Base-by-base conservation (phyloP, 768 basidiomycete species). In the Suillus placidus region DNA sequence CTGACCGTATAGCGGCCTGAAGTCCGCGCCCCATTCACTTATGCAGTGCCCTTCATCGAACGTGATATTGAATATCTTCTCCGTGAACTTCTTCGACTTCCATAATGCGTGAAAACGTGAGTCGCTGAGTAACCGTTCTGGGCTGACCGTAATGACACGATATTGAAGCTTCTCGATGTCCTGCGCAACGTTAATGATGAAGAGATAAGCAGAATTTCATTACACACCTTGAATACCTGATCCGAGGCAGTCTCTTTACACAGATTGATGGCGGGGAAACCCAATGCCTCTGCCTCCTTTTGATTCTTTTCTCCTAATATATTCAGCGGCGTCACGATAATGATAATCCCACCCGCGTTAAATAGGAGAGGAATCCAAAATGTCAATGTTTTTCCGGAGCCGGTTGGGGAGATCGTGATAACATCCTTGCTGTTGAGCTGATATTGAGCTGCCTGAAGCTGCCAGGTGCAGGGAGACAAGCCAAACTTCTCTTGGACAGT, bases 11-110 rank as follows among this genome's bases (percentile, higher is more conserved):
- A 62, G 51, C 7, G 68, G 64, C 0, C 80, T 75, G 68, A 81
- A 81, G 32, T 78, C 73, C 0, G 72, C 75, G 2, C 77, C 77
- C 78, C 79, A 80, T 51, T 77, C 71, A 2, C 71, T 56, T 32
- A 76, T 79, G 55, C 78, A 80, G 60, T 82, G 82, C 0, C 78
- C 79, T 61, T 83, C 79, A 60, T 81, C 80, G n/a, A 81, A 73
- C 13, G 74, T 71, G 13, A 80, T 64, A 65, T 71, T 70, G 13
- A 80, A 65, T 5, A 77, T 58, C 5, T 62, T 57, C 14, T 64
- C 51, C 0, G 66, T 68, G 61, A 79, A 79, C 43, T 45, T 45
- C 43, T 45, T 23, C 20, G 68, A 67, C 47, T 74, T 70, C 70
- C 66, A 73, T 3, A 77, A 63, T 5, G 45, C 55, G n/a, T 42